Evolutionary conservation across 176 grass and related monocot species (phyloP), one percentile per base, ranked within the genome.

Genomic region (Aegilops longissima): DNA sequence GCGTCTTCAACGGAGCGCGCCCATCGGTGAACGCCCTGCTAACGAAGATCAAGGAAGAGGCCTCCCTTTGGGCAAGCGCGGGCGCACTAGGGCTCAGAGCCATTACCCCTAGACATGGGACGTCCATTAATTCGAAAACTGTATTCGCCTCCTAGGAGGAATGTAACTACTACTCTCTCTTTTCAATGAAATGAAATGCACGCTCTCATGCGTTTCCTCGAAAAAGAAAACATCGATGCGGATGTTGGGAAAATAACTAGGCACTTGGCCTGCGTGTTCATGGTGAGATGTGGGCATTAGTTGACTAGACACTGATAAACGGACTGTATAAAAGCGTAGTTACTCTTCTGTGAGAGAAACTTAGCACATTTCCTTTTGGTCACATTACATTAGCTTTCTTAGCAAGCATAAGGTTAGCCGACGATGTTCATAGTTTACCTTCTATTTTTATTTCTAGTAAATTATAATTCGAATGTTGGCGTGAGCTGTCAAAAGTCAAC

Each of bases 281-380:
- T 21, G 2, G 33, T 18, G n/a, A 47, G 12, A 71, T 34, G 27
- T 83, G 66, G 73, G 4, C 13, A 77, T 67, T 59, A 51, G 52
- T 52, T 85, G 40, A 36, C 42, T 77, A 66, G 42, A 77, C 18
- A 68, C 9, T 56, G 34, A 18, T 76, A 34, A 47, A n/a, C 21
- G 14, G 44, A 81, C 31, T 74, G 16, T 80, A 72, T 73, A 58
- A 67, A 73, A 87, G 40, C 51, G 68, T 65, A 34, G 9, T 63
- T 77, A 4, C 25, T 72, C 30, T 81, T 39, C 25, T 36, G 38
- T 73, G 69, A 65, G n/a, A 83, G n/a, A 83, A 88, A 61, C 16
- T 24, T 83, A 47, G 39, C 52, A 72, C 52, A 61, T 86, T 62
- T 23, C 27, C 73, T 56, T 68, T 68, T 56, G 17, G 66, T 83